Base-by-base conservation (phyloP, 2,329 filamentous ascomycete species). In the Ophiocordyceps unilateralis region DNA sequence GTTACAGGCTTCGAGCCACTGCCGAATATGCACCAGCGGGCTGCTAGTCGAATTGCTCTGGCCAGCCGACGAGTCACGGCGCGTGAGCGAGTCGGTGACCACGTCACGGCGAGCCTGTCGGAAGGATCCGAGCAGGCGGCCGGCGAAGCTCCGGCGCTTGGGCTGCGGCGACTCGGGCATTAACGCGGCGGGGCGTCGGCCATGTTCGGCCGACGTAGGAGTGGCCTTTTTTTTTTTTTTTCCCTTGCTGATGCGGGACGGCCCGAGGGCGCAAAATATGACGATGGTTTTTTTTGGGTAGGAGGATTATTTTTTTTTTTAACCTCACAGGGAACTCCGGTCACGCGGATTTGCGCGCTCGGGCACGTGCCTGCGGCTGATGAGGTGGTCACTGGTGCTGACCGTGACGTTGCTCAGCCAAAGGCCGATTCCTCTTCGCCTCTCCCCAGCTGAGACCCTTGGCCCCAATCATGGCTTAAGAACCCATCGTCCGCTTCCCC, bases 1-100 rank as follows among this genome's bases (percentile, higher is more conserved):
- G 44, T 63, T 63, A 49, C 65, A 67, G 12, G 55, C 55, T 44
- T 67, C 62, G 28, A 67, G 58, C 65, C 65, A 67, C 38, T 64
- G 58, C 40, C 59, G 58, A 41, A 67, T 57, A 11, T 36, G 32
- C 8, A 36, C n/a, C 32, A 36, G 32, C 17, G 32, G 32, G 17
- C 24, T 26, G n/a, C n/a, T n/a, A n/a, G n/a, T n/a, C n/a, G n/a
- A n/a, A n/a, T n/a, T n/a, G 24, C 32, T 36, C 24, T 56, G 54
- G 12, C 28, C 28, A 38, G 48, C 53, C 39, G 55, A 50, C 15
- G 61, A 61, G 8, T 57, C 47, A 17, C 58, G 57, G 17, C 59
- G 51, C 41, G 51, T 50, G 23, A 56, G 48, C 2, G 54, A 51
- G 4, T 36, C 32, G 3, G 54, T 50, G 19, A 43, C 46, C 24